These are phyloP conservation scores for Pistacia integerrima DNA, from an alignment of 345 rosid genomes.

Conservation along the genomic window DNA sequence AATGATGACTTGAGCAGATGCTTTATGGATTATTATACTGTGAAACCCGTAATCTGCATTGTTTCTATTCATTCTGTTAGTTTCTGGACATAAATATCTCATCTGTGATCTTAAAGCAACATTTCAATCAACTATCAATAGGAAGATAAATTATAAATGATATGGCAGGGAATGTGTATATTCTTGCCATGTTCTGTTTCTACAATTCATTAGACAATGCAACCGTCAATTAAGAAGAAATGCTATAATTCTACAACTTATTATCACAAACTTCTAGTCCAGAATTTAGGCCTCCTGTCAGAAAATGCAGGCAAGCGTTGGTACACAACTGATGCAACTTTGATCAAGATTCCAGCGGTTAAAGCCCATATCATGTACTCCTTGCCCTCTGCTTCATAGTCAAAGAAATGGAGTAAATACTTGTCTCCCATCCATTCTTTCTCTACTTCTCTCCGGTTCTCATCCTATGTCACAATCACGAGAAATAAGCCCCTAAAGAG, in stretches of 20 bases:
- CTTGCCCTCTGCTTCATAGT: slow-evolving; percentile 33
- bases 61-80: not conserved
- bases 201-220: not conserved
- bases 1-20: too few species aligned
- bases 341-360: slow-evolving; percentile 67
- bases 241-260: not conserved
- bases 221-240: not conserved
- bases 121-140: too few species aligned
- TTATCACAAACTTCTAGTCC: slow-evolving; percentile 27
- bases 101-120: too few species aligned
- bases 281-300: slow-evolving; percentile 58
- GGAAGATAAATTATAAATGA: too few species aligned
- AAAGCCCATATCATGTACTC: slow-evolving; percentile 64
- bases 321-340: slow-evolving; percentile 53
- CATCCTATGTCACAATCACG: slow-evolving; percentile 37
- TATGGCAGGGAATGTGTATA: too few species aligned
- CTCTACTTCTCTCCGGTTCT: slow-evolving; percentile 56
- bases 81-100: too few species aligned
- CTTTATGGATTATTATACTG: too few species aligned
- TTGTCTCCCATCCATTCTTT: slow-evolving; percentile 49
- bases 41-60: too few species aligned
- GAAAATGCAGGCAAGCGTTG: slow-evolving; percentile 52
- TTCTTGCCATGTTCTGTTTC: not conserved
- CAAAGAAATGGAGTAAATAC: slow-evolving; percentile 57
- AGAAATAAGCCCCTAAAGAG: not conserved